Base-by-base conservation (phyloP, 306 rosid genomes). In the Sindora glabra region DNA sequence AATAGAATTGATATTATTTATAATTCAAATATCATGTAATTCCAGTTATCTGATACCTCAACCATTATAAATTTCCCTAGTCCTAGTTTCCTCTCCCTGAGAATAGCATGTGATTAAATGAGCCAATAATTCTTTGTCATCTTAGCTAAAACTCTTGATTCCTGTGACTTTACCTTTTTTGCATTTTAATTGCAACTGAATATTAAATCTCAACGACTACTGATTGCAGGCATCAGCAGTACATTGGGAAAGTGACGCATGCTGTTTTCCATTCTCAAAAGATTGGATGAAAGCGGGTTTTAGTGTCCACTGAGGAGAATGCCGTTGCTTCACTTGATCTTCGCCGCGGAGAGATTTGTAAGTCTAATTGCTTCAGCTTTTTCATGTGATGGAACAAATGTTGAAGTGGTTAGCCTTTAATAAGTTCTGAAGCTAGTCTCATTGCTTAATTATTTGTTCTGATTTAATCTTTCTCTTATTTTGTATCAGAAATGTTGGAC, bases 301-400 rank as follows among this genome's bases (percentile, higher is more conserved):
- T 94, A 19, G 99, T 94, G 59, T 89, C 95, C 18, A 94, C 97
- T 3, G 94, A 89, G 71, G 97, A 94, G 87, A 94, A 89, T 63
- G 95, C 86, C 6, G 57, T 94, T 56, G 97, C 99, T n/a, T 94
- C 99, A 5, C 97, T 94, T 30, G 97, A 94, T 77, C 99, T 94
- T 68, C 95, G 99, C 39, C 99, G 59, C 29, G 99, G 99, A 71
- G 97, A 89, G 75, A 89, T 94, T 63, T 84, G 99, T 94, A 66
- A 52, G 97, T 65, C 12, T 41, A 8, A 39, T 32, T 61, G n/a
- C n/a, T n/a, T n/a, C n/a, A n/a, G n/a, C n/a, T 52, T 33, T 24
- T 29, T 24, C 36, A 3, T 22, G 19, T 39, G 51, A 50, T 52
- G 53, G 14, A 24, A 25, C 5, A 30, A 27, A 36, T 14, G 7